Evolutionary conservation across 2,329 filamentous ascomycete species (phyloP).

Genomic region (Calonectria leucothoes): DNA sequence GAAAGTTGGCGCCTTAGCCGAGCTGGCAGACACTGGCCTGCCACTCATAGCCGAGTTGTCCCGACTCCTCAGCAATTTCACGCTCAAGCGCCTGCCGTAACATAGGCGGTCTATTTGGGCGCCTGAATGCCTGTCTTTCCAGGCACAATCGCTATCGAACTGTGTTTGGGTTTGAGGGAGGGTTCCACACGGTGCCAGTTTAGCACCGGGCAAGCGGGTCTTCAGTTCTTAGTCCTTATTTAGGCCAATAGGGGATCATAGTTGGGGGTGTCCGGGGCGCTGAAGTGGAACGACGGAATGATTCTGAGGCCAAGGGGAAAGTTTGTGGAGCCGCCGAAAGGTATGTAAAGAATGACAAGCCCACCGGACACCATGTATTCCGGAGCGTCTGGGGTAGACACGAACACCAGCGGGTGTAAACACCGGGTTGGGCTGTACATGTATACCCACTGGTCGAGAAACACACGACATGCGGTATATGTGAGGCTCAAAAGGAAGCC

Average conservation of each 20-base stretch:
- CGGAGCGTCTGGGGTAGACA: slow-evolving; percentile 25
- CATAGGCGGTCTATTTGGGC: slow-evolving; percentile 29
- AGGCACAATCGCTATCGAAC: slow-evolving; percentile 40
- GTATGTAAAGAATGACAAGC: slow-evolving; percentile 44
- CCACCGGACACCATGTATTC: slow-evolving; percentile 28
- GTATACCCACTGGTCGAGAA: background rate
- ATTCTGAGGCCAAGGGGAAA: slow-evolving; percentile 31
- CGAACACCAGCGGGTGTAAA: slow-evolving; percentile 27
- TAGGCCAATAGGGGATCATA: slow-evolving; percentile 35
- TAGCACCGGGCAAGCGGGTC: slow-evolving; percentile 38
- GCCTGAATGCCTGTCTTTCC: slow-evolving; percentile 40
- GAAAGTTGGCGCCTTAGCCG: slow-evolving; percentile 40
- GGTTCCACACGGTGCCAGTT: slow-evolving; percentile 49
- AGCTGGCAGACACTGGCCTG: slow-evolving; percentile 34
- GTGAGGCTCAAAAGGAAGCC: background rate
- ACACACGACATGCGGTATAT: background rate
- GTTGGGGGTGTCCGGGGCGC: slow-evolving; percentile 23
- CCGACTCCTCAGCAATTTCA: slow-evolving; percentile 28
- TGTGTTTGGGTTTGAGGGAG: slow-evolving; percentile 20
- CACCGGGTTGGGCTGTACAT: slow-evolving; percentile 8
- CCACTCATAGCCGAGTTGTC: slow-evolving; percentile 43
- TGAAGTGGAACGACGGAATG: slow-evolving; percentile 34
- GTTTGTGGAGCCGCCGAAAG: slow-evolving; percentile 41
- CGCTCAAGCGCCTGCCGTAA: slow-evolving; percentile 16
- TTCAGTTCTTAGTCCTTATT: slow-evolving; percentile 28